Evolutionary conservation across 495 filamentous ascomycete genomes (phyloP).

Genomic region (Podospora pseudopauciseta): DNA sequence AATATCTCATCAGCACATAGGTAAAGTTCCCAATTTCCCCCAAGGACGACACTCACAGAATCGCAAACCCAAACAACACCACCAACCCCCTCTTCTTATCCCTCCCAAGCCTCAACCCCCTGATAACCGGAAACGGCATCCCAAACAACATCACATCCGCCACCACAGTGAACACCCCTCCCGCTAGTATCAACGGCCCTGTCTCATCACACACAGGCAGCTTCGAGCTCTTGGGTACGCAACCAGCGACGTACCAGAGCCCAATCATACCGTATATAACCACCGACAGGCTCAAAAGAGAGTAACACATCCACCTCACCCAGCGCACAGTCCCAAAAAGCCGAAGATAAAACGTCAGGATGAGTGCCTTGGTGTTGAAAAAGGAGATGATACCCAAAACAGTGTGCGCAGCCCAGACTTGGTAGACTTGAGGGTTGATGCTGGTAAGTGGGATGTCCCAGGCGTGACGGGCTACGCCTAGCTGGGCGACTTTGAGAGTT

Average conservation of each 20-base stretch:
- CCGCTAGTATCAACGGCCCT: background rate
- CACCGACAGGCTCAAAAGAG: background rate
- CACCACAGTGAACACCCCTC: background rate
- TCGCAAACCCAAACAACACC: constrained; percentile 1
- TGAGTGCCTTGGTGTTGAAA: constrained; percentile 1
- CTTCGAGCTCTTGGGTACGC: background rate
- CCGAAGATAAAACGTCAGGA: constrained; percentile 3
- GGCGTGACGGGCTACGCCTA: background rate
- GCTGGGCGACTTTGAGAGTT: background rate
- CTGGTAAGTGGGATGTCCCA: background rate
- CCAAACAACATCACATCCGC: background rate
- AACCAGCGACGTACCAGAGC: background rate
- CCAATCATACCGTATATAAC: background rate
- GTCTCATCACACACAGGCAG: background rate
- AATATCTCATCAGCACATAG: background rate
- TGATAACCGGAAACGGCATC: background rate
- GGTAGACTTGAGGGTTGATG: background rate
- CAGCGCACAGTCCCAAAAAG: constrained; percentile 5
- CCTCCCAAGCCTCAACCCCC: background rate
- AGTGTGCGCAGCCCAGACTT: background rate
- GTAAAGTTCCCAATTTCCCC: background rate
- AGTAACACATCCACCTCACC: constrained; percentile 1
- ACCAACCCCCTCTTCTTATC: constrained; percentile 4
- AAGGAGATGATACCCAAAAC: background rate
- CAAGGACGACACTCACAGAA: background rate